Evolutionary conservation across 2,329 filamentous ascomycete species (phyloP).

Genomic region (Clarireedia homoeocarpa): DNA sequence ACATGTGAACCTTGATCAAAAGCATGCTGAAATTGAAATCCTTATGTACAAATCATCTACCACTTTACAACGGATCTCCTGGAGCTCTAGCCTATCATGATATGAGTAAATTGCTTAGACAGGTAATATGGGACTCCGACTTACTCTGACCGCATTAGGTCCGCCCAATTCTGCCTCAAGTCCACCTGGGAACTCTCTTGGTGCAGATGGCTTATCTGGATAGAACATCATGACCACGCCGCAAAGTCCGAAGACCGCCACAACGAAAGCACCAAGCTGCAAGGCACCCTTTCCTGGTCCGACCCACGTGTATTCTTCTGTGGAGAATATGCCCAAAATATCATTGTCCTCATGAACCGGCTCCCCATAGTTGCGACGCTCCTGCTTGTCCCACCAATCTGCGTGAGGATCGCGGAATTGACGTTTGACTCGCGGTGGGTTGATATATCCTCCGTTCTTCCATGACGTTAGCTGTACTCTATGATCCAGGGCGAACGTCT

Average conservation of each 20-base stretch:
- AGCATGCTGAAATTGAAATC: conserved; percentile 7
- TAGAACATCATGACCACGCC: conserved; percentile 63
- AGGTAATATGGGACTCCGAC: conserved; percentile 28
- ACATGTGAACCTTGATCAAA: background rate
- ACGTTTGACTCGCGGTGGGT: conserved; percentile 74
- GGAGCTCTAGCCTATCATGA: conserved; percentile 42
- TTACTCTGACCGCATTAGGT: conserved; percentile 55
- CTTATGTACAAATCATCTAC: conserved; percentile 30
- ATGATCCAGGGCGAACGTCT: conserved; percentile 13
- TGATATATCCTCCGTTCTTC: conserved; percentile 78
- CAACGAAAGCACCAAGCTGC: conserved; percentile 62
- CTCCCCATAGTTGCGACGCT: conserved; percentile 94
- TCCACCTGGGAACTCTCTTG: conserved; percentile 64
- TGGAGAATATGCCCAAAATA: conserved; percentile 79
- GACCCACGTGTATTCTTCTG: conserved; percentile 80
- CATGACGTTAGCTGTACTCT: conserved; percentile 9
- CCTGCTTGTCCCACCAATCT: conserved; percentile 97
- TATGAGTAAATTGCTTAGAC: conserved; percentile 12
- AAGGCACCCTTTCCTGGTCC: conserved; percentile 61
- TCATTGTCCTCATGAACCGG: conserved; percentile 96
- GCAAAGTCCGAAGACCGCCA: conserved; percentile 53
- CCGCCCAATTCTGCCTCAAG: conserved; percentile 71
- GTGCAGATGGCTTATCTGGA: conserved; percentile 62
- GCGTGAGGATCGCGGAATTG: conserved; percentile 87
- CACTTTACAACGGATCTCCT: conserved; percentile 37